Base-by-base conservation (phyloP, 331 rosid genomes). In the Pyracantha coccinea region DNA sequence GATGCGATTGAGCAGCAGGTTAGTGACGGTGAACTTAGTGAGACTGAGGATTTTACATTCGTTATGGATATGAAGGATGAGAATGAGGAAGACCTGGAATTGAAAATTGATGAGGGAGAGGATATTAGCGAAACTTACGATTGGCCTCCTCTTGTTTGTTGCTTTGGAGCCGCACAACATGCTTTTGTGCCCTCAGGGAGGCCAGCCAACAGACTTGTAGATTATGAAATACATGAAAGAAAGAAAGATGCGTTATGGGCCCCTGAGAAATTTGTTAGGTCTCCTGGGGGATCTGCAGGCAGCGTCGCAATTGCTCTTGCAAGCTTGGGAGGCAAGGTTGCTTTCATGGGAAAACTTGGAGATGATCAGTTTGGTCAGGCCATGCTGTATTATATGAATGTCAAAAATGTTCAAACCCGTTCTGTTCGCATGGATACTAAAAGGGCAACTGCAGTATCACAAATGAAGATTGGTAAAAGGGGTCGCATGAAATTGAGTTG, bases 61-160 rank as follows among this genome's bases (percentile, higher is more conserved):
- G 8, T 73, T 78, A 86, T 64, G 66, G 78, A 78, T 76, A 80
- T 61, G 72, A 92, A 80, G 72, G 90, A 83, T 69, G 92, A 88
- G 83, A 73, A 61, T 54, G 93, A 86, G 1, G 86, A 69, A 20
- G 90, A 84, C 41, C 66, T 78, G 21, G 91, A 89, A 33, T 66
- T 82, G 27, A 53, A 80, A 74, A 83, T 82, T 44, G 86, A 85
- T 67, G 96, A 80, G 45, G 97, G 88, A 73, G 99, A 94, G 75
- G 97, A 94, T 75, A 83, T 87, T 71, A 92, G 97, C 66, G 72
- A 35, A 57, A 82, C 96, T 13, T 91, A 91, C 62, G 89, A 91
- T 66, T 94, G 97, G 99, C 99, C 99, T 74, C 97, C 97, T 38
- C 99, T 94, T 78, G 96, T 92, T 47, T 94, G 99, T 80, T 94